phyloP scores from a whole-genome alignment of 306 rosid genomes.

The Rubus idaeus region DNA sequence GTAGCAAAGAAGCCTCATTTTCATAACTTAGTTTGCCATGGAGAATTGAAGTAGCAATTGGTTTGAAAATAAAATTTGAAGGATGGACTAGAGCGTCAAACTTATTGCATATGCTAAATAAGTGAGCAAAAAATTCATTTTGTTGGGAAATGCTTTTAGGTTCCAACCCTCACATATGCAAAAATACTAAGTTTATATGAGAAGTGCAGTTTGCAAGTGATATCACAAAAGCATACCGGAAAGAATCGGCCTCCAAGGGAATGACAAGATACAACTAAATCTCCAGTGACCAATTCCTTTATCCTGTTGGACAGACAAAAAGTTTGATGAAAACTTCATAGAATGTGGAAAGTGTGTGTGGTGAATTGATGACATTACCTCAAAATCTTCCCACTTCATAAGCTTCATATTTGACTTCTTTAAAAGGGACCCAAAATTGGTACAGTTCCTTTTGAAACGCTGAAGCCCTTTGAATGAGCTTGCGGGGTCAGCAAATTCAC shows the following conservation, averaged over 20 bases:
- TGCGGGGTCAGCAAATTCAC: slow-evolving; percentile 97
- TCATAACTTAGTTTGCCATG: no score
- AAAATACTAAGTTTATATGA: neutral
- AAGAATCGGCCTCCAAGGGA: slow-evolving; percentile 98
- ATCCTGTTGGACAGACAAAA: slow-evolving; percentile 48
- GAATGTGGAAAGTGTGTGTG: no score
- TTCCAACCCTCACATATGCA: neutral
- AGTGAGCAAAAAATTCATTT: neutral
- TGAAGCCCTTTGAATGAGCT: slow-evolving; percentile 89
- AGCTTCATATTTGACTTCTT: slow-evolving; percentile 84
- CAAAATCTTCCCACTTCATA: slow-evolving; percentile 89
- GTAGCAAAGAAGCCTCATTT: neutral
- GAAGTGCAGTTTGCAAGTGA: neutral
- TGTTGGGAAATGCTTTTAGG: neutral
- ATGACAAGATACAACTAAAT: slow-evolving; percentile 71
- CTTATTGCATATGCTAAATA: neutral
- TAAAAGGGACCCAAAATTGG: slow-evolving; percentile 86
- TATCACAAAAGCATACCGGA: slow-evolving; percentile 54
- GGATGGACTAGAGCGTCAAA: neutral
- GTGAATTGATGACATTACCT: slow-evolving; percentile 33
- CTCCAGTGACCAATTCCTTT: slow-evolving; percentile 88
- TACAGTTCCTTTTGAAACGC: slow-evolving; percentile 92
- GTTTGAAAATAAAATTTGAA: neutral
- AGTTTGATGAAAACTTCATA: neutral
- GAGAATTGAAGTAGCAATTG: neutral